Evolutionary conservation across 345 rosid species (phyloP).

Genomic region (Ricinus communis): DNA sequence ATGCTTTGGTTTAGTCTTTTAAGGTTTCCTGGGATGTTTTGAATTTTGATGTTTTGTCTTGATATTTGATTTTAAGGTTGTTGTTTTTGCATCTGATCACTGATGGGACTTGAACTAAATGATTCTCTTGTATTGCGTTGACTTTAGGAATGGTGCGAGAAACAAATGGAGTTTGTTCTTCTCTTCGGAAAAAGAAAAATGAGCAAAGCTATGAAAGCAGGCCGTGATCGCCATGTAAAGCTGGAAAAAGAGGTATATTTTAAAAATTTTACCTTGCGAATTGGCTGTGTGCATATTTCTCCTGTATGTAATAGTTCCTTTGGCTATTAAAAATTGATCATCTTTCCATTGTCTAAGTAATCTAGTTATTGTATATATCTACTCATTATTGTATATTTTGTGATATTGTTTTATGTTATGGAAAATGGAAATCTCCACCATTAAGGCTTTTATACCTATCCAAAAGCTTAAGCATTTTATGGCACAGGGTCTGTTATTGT

Average conservation of each 20-base stretch:
- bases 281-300: not conserved
- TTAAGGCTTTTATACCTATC: too few species aligned
- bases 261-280: not conserved
- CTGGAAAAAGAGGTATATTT: conserved; percentile 70
- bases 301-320: not conserved
- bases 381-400: too few species aligned
- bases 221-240: conserved; percentile 63
- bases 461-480: too few species aligned
- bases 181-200: conserved; percentile 37
- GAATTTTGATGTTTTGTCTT: conserved; percentile 10
- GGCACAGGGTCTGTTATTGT: not conserved
- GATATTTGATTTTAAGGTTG: not conserved
- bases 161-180: conserved; percentile 66
- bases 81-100: not conserved
- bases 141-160: conserved; percentile 88
- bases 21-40: not conserved
- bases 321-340: conserved; percentile 6
- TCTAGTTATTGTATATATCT: not conserved
- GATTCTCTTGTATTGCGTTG: conserved; percentile 10
- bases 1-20: not conserved
- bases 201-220: conserved; percentile 70
- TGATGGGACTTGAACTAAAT: not conserved
- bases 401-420: too few species aligned
- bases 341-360: conserved; percentile 1
- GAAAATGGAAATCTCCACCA: too few species aligned